Evolutionary conservation across 176 grass and related monocot genomes (phyloP).

Genomic region (Aegilops longissima): DNA sequence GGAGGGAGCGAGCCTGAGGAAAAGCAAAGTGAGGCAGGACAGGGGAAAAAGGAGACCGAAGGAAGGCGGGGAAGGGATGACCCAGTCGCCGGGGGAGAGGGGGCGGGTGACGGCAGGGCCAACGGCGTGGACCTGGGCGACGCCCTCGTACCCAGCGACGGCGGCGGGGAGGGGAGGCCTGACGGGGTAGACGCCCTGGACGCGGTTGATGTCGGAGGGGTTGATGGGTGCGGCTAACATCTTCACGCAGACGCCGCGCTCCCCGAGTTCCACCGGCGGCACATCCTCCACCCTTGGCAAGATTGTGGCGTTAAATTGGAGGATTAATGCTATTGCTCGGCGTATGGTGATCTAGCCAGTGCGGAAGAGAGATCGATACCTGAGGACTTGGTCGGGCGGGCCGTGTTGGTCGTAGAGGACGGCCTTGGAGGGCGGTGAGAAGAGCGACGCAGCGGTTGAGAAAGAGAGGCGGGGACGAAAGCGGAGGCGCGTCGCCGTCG

Average conservation of each 20-base stretch:
- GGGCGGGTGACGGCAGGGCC: constrained; percentile 48
- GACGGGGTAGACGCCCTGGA: constrained; percentile 94
- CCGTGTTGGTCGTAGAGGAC: constrained; percentile 77
- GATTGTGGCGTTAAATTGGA: neutral
- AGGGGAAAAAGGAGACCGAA: constrained; percentile 46
- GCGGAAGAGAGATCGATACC: constrained; percentile 25
- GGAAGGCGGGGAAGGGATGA: constrained; percentile 82
- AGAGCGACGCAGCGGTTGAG: constrained; percentile 6
- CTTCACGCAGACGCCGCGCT: constrained; percentile 73
- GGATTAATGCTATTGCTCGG: neutral
- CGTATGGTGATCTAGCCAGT: neutral
- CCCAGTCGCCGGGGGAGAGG: constrained; percentile 75
- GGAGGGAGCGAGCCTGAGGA: neutral
- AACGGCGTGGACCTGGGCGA: constrained; percentile 71
- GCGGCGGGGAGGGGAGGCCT: constrained; percentile 69
- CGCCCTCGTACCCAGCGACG: constrained; percentile 83
- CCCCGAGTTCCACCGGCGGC: constrained; percentile 46
- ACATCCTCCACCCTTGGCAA: constrained; percentile 41
- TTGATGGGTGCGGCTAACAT: constrained; percentile 96
- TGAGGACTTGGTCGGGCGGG: constrained; percentile 58
- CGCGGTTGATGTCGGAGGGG: constrained; percentile 89
- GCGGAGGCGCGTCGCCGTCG: constrained; percentile 14
- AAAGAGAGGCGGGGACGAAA: constrained; percentile 11
- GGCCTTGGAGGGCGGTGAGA: constrained; percentile 55
- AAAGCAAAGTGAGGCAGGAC: neutral